These are phyloP conservation scores for Funneliformis mosseae DNA, from an alignment of 192 early-diverging fungal species.

Conservation along the genomic window DNA sequence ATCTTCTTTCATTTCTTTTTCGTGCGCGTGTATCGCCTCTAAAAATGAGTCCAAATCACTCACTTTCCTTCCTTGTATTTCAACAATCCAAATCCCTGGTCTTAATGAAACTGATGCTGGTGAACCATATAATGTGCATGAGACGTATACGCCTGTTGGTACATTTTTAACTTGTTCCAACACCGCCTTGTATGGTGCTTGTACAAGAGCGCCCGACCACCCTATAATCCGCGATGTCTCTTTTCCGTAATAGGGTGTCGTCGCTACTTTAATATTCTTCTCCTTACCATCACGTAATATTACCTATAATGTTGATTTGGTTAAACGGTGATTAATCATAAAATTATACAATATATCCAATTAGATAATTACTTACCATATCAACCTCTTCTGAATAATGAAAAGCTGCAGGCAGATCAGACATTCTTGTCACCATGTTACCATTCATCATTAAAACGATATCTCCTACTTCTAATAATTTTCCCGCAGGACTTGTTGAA, in stretches of 20 bases:
- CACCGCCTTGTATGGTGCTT: conserved; percentile 71
- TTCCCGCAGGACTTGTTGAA: conserved; percentile 52
- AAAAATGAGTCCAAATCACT: conserved; percentile 66
- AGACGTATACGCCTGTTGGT: conserved; percentile 67
- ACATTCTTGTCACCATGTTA: conserved; percentile 60
- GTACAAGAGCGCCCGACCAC: conserved; percentile 85
- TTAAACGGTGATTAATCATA: neutral
- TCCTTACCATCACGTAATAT: conserved; percentile 77
- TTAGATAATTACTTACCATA: conserved; percentile 47
- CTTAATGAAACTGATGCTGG: conserved; percentile 62
- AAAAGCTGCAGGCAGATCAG: conserved; percentile 56
- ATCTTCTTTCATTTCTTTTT: conserved; percentile 52
- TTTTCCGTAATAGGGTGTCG: conserved; percentile 53
- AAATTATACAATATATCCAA: neutral
- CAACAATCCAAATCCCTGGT: conserved; percentile 75
- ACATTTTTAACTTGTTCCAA: conserved; percentile 67
- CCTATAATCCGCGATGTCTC: conserved; percentile 70
- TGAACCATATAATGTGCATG: conserved; percentile 62
- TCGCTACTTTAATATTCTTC: conserved; percentile 64
- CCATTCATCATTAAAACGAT: conserved; percentile 72
- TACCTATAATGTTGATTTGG: conserved; percentile 36
- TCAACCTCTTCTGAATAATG: conserved; percentile 49
- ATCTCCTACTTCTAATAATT: conserved; percentile 65
- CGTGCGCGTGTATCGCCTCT: conserved; percentile 51
- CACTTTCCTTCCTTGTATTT: conserved; percentile 66